phyloP scores from a whole-genome alignment of 1,139 yeast genomes.

The Pneumocystis sp. region DNA sequence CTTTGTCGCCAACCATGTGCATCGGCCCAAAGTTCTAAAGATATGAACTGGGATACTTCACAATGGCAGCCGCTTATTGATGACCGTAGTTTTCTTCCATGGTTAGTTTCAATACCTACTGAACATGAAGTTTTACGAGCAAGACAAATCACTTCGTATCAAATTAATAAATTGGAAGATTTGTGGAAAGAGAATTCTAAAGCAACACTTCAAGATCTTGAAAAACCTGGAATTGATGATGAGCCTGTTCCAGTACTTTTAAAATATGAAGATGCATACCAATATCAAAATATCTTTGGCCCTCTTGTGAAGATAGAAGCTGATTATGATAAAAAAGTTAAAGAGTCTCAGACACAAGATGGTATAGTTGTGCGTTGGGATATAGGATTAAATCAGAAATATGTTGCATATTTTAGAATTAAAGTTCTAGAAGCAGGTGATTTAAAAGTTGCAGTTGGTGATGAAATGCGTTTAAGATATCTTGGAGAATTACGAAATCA shows the following conservation, averaged over 20 bases:
- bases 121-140: conserved; percentile 49
- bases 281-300: conserved; percentile 73
- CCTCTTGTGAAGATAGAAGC: conserved; percentile 74
- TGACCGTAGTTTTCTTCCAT: conserved; percentile 58
- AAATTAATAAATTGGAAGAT: conserved; percentile 59
- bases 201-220: conserved; percentile 45
- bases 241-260: conserved; percentile 57
- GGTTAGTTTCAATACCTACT: conserved; percentile 62
- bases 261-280: conserved; percentile 70
- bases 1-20: conserved; percentile 87
- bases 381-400: conserved; percentile 46
- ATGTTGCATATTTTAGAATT: conserved; percentile 54
- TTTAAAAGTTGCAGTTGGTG: conserved; percentile 72
- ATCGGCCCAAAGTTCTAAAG: conserved; percentile 31
- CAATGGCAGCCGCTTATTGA: conserved; percentile 84
- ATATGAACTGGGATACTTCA: conserved; percentile 63
- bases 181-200: conserved; percentile 63
- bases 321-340: conserved; percentile 57
- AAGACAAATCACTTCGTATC: conserved; percentile 42
- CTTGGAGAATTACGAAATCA: conserved; percentile 35
- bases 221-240: conserved; percentile 37
- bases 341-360: conserved; percentile 67
- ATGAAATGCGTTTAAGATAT: conserved; percentile 55
- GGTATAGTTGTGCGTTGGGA: conserved; percentile 68
- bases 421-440: conserved; percentile 54